Conservation (phyloP, 257 asterid species). For the Schizonepeta tenuifolia region DNA sequence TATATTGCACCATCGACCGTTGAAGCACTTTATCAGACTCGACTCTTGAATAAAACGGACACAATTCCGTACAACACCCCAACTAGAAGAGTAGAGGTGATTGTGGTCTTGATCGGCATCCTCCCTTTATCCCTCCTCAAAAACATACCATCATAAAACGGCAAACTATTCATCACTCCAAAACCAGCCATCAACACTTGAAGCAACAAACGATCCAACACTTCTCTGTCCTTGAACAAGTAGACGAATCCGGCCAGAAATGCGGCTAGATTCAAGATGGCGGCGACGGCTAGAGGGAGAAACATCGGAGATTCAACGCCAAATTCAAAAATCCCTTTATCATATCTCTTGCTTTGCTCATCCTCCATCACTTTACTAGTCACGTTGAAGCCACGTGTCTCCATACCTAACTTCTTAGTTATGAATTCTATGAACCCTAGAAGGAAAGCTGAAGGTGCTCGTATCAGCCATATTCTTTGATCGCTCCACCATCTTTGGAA, state of each 20-base stretch:
- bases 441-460: conserved; percentile 39
- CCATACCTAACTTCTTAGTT: conserved; percentile 40
- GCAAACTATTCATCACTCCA: conserved; percentile 59
- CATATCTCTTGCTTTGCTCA: conserved; percentile 47
- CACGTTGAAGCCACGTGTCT: conserved; percentile 49
- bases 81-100: conserved; percentile 38
- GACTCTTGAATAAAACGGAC: background rate
- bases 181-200: conserved; percentile 57
- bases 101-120: conserved; percentile 51
- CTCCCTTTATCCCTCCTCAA: conserved; percentile 61
- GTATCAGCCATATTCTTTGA: conserved; percentile 57
- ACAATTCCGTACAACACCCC: conserved; percentile 31
- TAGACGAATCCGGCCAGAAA: conserved; percentile 28
- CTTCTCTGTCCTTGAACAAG: conserved; percentile 4
- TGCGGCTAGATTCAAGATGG: conserved; percentile 41
- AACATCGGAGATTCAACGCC: conserved; percentile 52
- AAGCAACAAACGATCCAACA: conserved; percentile 37
- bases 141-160: conserved; percentile 62
- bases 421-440: conserved; percentile 43
- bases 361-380: conserved; percentile 52
- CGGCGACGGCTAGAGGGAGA: conserved; percentile 35
- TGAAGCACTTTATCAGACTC: background rate
- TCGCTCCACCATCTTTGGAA: conserved; percentile 57
- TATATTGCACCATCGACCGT: background rate
- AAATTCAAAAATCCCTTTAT: conserved; percentile 46